Evolutionary conservation across 192 early-diverging fungal species (phyloP), one percentile per base, ranked within the genome.

Genomic region (Coemansia brasiliensis): DNA sequence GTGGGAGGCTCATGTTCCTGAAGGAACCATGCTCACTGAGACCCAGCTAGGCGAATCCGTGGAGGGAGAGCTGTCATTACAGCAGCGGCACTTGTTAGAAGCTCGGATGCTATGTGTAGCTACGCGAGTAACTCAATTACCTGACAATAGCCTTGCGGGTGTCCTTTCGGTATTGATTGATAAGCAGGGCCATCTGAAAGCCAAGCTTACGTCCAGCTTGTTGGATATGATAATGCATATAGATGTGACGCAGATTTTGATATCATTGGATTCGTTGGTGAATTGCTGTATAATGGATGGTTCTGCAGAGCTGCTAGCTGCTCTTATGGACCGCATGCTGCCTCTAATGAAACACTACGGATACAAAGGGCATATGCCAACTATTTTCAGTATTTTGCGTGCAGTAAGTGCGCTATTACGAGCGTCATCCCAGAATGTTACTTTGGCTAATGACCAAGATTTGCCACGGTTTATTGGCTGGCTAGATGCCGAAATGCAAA

Each of bases 401-500:
- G 45, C 54, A 5, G 42, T 67, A 5, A 22, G 49, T 24, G 17
- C 21, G 25, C 52, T 77, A 21, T 18, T 70, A 3, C 25, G 21
- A 25, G 49, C 55, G 1, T 41, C 40, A 29, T 3, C 39, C 2
- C 59, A 65, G 11, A 18, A 44, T 37, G 16, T 11, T 1, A 39
- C 38, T 2, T 20, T 57, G 29, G 46, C 20, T 12, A 41, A 11
- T 1, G 65, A 72, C 21, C 65, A 79, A 38, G 69, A 79, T n/a
- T 37, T 79, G 48, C 54, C 69, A 7, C 65, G 62, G 16, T 72
- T 79, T 56, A 66, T 79, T 24, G 75, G 58, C n/a, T 72, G 66
- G 69, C 27, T 79, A 7, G 54, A 55, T 10, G 46, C 46, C 17
- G 75, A 79, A 20, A 46, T 55, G 2, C 37, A 32, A 10, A 45